Evolutionary conservation across 352 stramenopile genomes (phyloP), one percentile per base, ranked within the genome.

Genomic region (Lagenidium sp.): DNA sequence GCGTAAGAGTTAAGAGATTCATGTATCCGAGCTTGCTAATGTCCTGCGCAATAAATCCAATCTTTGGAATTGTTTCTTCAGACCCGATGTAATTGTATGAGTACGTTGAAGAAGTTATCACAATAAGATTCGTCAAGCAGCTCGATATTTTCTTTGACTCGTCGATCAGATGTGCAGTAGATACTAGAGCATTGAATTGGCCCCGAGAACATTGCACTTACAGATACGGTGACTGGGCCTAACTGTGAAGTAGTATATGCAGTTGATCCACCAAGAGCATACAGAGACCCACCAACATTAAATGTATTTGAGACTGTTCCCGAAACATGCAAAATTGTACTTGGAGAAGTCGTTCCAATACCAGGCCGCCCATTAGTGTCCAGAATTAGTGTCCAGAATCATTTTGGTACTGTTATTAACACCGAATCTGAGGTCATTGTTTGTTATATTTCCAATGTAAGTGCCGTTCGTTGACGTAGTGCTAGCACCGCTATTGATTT

Each of bases 391-490:
- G 45, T 53, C 19, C 39, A 6, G n/a, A 36, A 30, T 46, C 45
- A 28, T 40, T 24, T 46, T 23, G 39, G 44, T 46, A 20, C 13
- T 30, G 36, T 53, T 37, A 53, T 53, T 19, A 53, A 5, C 32
- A 53, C 45, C 26, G 46, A 41, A 39, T n/a, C n/a, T n/a, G n/a
- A n/a, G n/a, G n/a, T 53, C 45, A 16, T 52, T 53, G 36, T 1
- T 31, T 25, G 45, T 53, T 4, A 37, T 53, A 45, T 18, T 43
- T 43, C 37, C 37, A 43, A 43, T 30, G 29, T 43, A 43, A 30
- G 37, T 22, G 29, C 37, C 29, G 29, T 43, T 43, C 25, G 37
- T 43, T 6, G 37, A 43, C 18, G 37, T 43, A 10, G 37, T 22
- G 29, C 37, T 53, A 5, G 36, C 41, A 30, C 15, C 36, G 35